Evolutionary conservation across 2,329 filamentous ascomycete genomes (phyloP).

Genomic region (Arthrocladium fulminans): DNA sequence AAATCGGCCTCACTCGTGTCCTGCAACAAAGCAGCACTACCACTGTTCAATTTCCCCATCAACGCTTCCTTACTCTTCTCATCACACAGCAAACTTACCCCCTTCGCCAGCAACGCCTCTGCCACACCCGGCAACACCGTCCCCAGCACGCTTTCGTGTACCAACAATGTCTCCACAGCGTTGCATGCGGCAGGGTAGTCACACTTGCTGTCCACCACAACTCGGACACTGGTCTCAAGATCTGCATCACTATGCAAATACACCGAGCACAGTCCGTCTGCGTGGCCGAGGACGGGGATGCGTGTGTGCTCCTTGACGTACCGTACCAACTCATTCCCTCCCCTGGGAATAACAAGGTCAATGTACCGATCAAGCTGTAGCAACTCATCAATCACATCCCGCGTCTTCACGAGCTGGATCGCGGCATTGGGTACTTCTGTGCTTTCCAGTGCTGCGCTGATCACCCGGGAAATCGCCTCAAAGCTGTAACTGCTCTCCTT

Average conservation of each 20-base stretch:
- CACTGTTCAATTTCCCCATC: constrained; percentile 35
- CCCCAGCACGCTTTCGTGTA: constrained; percentile 61
- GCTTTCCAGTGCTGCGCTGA: constrained; percentile 63
- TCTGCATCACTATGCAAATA: constrained; percentile 78
- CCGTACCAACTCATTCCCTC: constrained; percentile 79
- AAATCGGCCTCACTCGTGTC: constrained; percentile 64
- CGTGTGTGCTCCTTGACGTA: constrained; percentile 85
- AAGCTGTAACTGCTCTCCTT: constrained; percentile 97
- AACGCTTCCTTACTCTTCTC: constrained; percentile 56
- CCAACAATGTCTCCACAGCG: constrained; percentile 80
- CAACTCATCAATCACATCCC: constrained; percentile 83
- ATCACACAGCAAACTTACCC: constrained; percentile 79
- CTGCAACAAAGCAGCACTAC: constrained; percentile 46
- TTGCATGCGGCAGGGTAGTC: constrained; percentile 96
- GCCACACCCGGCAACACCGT: constrained; percentile 64
- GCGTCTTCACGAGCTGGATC: constrained; percentile 86
- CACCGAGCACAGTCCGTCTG: constrained; percentile 81
- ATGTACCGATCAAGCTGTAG: constrained; percentile 78
- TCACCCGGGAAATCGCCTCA: constrained; percentile 74
- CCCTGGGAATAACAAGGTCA: constrained; percentile 88
- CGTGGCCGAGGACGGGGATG: constrained; percentile 92
- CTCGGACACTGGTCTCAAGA: constrained; percentile 58
- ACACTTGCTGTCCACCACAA: constrained; percentile 85
- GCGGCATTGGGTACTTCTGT: constrained; percentile 75
- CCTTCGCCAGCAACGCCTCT: constrained; percentile 62